Evolutionary conservation across 306 rosid species (phyloP).

Genomic region (Casuarina cunninghamiana): DNA sequence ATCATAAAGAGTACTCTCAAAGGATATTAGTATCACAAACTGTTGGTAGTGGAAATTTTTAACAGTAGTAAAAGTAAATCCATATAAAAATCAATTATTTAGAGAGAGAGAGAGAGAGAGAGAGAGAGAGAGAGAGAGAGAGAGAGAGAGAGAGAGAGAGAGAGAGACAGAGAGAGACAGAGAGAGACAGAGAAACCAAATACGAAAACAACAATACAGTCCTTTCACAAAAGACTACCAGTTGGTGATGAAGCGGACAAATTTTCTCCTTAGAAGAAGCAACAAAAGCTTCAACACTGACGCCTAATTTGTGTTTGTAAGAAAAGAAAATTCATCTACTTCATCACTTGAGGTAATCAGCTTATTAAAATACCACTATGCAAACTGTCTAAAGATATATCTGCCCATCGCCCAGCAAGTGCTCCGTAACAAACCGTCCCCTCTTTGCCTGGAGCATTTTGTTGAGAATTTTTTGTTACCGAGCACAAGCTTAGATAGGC

Average conservation of each 20-base stretch:
- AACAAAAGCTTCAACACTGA: slow-evolving; percentile 28
- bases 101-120: slow-evolving; percentile 4
- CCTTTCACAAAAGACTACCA: slow-evolving; percentile 39
- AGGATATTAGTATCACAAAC: too few species aligned
- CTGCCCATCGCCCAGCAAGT: slow-evolving; percentile 40
- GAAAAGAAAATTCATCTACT: slow-evolving; percentile 86
- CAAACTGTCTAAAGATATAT: slow-evolving; percentile 25
- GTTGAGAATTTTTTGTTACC: slow-evolving; percentile 71
- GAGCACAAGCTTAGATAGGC: slow-evolving; percentile 67
- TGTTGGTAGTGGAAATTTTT: too few species aligned
- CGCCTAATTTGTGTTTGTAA: slow-evolving; percentile 24
- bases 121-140: too few species aligned
- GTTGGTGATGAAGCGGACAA: slow-evolving; percentile 79
- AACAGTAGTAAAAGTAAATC: too few species aligned
- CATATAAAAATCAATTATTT: neutral
- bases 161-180: too few species aligned
- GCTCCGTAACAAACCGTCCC: slow-evolving; percentile 81
- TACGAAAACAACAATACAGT: slow-evolving; percentile 2
- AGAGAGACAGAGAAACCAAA: neutral
- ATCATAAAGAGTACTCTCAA: too few species aligned
- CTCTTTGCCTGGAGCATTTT: slow-evolving; percentile 31
- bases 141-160: too few species aligned
- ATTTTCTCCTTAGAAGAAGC: slow-evolving; percentile 61
- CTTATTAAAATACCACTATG: slow-evolving; percentile 39
- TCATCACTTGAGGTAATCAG: slow-evolving; percentile 63